These are phyloP conservation scores for Claviceps monticola DNA, from an alignment of 2,329 filamentous ascomycete genomes.

Conservation along the genomic window DNA sequence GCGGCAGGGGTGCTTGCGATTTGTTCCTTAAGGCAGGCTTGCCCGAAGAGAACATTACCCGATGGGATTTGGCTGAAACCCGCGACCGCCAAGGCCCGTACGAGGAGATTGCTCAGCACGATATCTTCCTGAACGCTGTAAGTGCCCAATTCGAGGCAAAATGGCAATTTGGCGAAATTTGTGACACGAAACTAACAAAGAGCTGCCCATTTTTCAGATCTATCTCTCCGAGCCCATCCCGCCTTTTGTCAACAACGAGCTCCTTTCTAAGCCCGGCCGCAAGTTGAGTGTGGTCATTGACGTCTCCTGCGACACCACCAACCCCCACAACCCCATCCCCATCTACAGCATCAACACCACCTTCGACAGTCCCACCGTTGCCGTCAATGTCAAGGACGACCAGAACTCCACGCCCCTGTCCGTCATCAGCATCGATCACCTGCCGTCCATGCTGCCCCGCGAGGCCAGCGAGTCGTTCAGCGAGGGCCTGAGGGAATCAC, in stretches of 20 bases:
- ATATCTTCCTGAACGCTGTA: conserved; percentile 41
- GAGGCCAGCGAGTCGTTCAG: conserved; percentile 55
- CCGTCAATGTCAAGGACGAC: conserved; percentile 46
- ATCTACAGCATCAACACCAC: conserved; percentile 78
- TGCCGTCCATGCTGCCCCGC: conserved; percentile 69
- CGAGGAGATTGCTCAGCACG: conserved; percentile 58
- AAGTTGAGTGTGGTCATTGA: conserved; percentile 71
- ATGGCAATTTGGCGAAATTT: background rate
- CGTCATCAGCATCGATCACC: conserved; percentile 80
- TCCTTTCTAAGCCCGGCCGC: conserved; percentile 49
- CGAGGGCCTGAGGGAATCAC: background rate
- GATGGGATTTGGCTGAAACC: conserved; percentile 69
- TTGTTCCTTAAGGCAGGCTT: conserved; percentile 58
- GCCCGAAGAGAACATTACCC: conserved; percentile 30
- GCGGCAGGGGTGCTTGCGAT: conserved; percentile 73
- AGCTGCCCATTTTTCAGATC: conserved; percentile 1
- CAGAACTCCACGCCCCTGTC: conserved; percentile 39
- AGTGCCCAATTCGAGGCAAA: conserved; percentile 1
- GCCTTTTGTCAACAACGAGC: conserved; percentile 62
- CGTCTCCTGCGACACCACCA: conserved; percentile 53
- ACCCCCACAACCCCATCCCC: conserved; percentile 48
- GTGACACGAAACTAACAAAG: background rate
- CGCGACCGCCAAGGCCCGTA: conserved; percentile 54
- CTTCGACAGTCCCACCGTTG: conserved; percentile 76
- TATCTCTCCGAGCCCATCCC: conserved; percentile 24